phyloP scores from a whole-genome alignment of 2,329 filamentous ascomycete species.

The Lomentospora prolificans region DNA sequence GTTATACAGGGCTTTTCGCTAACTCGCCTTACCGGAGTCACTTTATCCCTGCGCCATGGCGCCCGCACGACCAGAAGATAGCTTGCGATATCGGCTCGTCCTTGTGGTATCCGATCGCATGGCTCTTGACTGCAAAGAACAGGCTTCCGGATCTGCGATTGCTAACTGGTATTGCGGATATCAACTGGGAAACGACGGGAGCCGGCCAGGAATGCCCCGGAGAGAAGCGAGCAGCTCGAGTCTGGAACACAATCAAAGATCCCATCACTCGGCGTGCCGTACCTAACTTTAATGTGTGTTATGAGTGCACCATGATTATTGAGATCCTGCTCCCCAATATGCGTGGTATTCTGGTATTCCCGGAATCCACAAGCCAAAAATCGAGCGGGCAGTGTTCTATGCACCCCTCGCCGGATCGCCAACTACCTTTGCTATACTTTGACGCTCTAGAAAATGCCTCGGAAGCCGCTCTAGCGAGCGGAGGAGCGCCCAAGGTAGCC shows the following conservation, averaged over 20 bases:
- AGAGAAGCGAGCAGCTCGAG: slow-evolving; percentile 41
- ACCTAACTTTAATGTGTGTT: slow-evolving; percentile 65
- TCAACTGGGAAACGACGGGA: slow-evolving; percentile 39
- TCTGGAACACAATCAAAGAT: slow-evolving; percentile 70
- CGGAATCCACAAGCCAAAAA: slow-evolving; percentile 34
- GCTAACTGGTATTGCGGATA: slow-evolving; percentile 57
- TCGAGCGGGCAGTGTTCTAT: slow-evolving; percentile 57
- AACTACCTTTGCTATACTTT: slow-evolving; percentile 49
- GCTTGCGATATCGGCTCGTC: slow-evolving; percentile 69
- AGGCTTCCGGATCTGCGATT: slow-evolving; percentile 55
- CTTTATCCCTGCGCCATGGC: slow-evolving; percentile 40
- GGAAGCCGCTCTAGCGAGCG: slow-evolving; percentile 35
- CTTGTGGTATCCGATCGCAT: slow-evolving; percentile 77
- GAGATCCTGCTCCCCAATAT: slow-evolving; percentile 66
- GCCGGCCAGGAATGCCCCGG: slow-evolving; percentile 46
- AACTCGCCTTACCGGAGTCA: slow-evolving; percentile 56
- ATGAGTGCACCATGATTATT: slow-evolving; percentile 61
- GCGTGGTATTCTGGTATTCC: slow-evolving; percentile 52
- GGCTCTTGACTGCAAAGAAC: slow-evolving; percentile 68
- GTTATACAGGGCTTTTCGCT: slow-evolving; percentile 61
- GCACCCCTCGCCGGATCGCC: slow-evolving; percentile 42
- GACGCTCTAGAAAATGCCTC: slow-evolving; percentile 49
- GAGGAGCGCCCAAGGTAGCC: slow-evolving; percentile 43
- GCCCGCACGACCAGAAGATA: slow-evolving; percentile 38
- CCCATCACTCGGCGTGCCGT: slow-evolving; percentile 54